Evolutionary conservation across 495 filamentous ascomycete genomes (phyloP), one percentile per base, ranked within the genome.

Genomic region (Aeminium ludgeri): DNA sequence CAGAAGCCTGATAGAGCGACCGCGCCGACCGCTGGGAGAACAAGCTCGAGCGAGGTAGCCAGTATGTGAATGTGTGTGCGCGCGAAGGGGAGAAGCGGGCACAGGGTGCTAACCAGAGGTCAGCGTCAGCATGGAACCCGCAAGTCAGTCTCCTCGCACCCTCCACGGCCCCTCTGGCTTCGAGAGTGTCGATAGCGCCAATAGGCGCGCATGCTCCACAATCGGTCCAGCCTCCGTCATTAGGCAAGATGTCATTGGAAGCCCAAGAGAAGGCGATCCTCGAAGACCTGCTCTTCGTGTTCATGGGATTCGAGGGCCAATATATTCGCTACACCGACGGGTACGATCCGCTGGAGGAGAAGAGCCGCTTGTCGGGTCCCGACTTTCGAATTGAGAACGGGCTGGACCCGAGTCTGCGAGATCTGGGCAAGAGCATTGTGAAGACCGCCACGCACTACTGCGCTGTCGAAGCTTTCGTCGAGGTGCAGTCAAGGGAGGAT

Each of bases 291-390:
- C 58, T 95, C 27, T 95, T 85, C 57, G 85, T 91, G 2, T 87
- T 95, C 49, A 95, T 96, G 87, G 89, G 89, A n/a, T 91, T 83
- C 46, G 89, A 97, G 61, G 89, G 89, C 20, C 85, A 92, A 57
- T 95, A 95, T 57, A 81, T 96, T 49, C 83, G 86, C 44, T 96
- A 84, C 50, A 67, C 68, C 29, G 74, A 74, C 41, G 69, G 73
- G 2, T 95, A 93, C 58, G 78, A 93, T 44, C 84, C 89, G 0
- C 59, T 68, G 5, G 68, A 74, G 10, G 89, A 97, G 57, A 86
- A 85, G 45, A 83, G 89, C 56, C 75, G 86, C 13, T 63, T 96
- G 38, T 66, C 73, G 1, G 89, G 91, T 0, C 87, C 89, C 2
- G 57, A 61, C 7, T 96, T 81, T 61, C 76, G 74, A 44, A 76